Base-by-base conservation (phyloP, 768 basidiomycete species). In the Mycena alexandri region DNA sequence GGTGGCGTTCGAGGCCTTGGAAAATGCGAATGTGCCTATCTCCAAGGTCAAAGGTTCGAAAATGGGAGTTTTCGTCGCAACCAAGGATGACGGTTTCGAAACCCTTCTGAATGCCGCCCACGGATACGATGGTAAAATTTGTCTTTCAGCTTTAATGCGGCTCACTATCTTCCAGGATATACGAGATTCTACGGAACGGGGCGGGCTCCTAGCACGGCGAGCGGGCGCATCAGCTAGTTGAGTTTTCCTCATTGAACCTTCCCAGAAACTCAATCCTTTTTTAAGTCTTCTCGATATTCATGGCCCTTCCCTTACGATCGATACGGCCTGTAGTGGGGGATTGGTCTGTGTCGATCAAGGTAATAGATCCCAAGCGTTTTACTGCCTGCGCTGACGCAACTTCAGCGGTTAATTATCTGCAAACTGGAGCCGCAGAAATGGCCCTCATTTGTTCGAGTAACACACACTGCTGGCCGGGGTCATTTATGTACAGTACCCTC, bases 301-400 rank as follows among this genome's bases (percentile, higher is more conserved):
- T 47, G 70, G 70, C 16, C 70, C 70, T 25, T 71, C 70, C 10
- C 7, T 71, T 13, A 65, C 70, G 2, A 50, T 71, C 8, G 70
- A 71, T 17, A 71, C 70, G 17, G 70, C 70, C 11, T 71, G 70
- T 36, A 65, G 62, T 24, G 70, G 70, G 13, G 70, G 70, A n/a
- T 33, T 71, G 34, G 70, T 71, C 9, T 63, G 62, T 57, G 54
- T 71, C 21, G 70, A 71, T 25, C 67, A 65, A 44, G 70, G 70
- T 68, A 34, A 29, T 43, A 21, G 36, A 46, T 21, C 5, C 22
- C 38, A 21, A 17, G 5, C 25, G 10, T 59, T 8, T 17, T 13
- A 36, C 12, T 9, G 9, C 12, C 22, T 22, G 17, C 38, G 25
- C 56, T 50, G n/a, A 53, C 22, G 2, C 9, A 19, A 13, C 33